Evolutionary conservation across 306 rosid species (phyloP), one percentile per base, ranked within the genome.

Genomic region (Calophaca sinica): DNA sequence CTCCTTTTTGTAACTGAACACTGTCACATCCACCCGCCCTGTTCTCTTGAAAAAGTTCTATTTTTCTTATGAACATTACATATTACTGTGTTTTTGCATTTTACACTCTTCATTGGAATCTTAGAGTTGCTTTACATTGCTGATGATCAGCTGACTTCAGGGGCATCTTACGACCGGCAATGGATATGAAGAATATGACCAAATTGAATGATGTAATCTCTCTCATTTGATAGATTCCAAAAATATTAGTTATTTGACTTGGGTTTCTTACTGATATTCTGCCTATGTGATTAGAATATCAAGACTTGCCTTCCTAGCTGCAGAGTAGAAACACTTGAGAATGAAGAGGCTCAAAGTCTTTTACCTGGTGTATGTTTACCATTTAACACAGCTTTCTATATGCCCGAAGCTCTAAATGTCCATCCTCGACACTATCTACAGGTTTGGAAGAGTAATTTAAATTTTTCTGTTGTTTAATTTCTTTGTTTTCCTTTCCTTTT

Each of bases 91-190:
- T 7, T 67, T 73, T 68, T 48, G 60, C 69, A 51, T 55, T 70
- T 77, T 42, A 28, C 42, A 0, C 55, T 75, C 35, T 63, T 49
- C 52, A 35, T 67, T 78, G 68, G 72, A 73, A 39, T 81, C 85
- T 86, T 67, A 65, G 84, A 46, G 42, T 71, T 75, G 62, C 14
- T 69, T 74, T 81, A 73, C 65, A 54, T 7, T 78, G 74, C 85
- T 81, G 78, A 83, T 83, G 80, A 77, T 62, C 87, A 88, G 77
- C 80, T 87, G 73, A 73, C 79, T 84, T 79, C 88, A 91, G 98
- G 90, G 98, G 98, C 62, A 91, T 94, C 74, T 86, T 94, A 86
- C 90, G 96, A 77, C 97, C 94, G 7, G 97, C 97, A 55, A 66
- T 76, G 75, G 80, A 85, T 85, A 31, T 68, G 86, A 91, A 94